These are phyloP conservation scores for Hemisphaericaspora subhashii DNA, from an alignment of 1,139 yeast genomes.

Conservation along the genomic window DNA sequence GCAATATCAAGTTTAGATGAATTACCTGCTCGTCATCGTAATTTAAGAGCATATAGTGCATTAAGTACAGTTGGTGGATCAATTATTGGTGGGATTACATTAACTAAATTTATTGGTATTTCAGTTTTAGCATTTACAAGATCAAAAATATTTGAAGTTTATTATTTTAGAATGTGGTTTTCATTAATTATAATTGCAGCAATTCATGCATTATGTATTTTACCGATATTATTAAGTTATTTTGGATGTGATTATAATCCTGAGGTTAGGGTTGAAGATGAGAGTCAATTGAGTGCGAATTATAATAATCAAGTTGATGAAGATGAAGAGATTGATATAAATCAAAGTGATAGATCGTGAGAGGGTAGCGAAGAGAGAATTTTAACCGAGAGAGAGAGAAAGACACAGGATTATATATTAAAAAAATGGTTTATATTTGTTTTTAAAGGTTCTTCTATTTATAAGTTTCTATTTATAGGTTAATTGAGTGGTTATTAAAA, in stretches of 20 bases:
- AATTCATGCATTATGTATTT: constrained; percentile 70
- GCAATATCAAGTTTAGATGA: constrained; percentile 7
- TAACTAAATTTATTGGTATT: constrained; percentile 88
- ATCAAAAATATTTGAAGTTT: constrained; percentile 85
- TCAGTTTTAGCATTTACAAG: constrained; percentile 80
- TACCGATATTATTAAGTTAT: constrained; percentile 71
- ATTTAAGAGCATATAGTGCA: constrained; percentile 50
- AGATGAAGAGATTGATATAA: not conserved
- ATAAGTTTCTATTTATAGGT: no score
- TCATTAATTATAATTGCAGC: constrained; percentile 75
- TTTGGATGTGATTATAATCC: constrained; percentile 51
- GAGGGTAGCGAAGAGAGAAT: no score
- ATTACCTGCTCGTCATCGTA: constrained; percentile 11
- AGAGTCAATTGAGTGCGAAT: constrained; percentile 8
- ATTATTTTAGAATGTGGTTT: constrained; percentile 96
- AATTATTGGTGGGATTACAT: constrained; percentile 83
- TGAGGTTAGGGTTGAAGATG: constrained; percentile 6
- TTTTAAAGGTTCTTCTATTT: no score
- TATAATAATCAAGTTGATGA: constrained; percentile 5
- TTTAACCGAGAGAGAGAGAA: not conserved
- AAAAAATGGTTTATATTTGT: no score
- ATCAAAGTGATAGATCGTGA: constrained; percentile 5
- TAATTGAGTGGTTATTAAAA: no score
- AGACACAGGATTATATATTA: not conserved
- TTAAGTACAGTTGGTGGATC: constrained; percentile 80